Evolutionary conservation across 2,329 filamentous ascomycete genomes (phyloP).

Genomic region (Macrophomina tecta): DNA sequence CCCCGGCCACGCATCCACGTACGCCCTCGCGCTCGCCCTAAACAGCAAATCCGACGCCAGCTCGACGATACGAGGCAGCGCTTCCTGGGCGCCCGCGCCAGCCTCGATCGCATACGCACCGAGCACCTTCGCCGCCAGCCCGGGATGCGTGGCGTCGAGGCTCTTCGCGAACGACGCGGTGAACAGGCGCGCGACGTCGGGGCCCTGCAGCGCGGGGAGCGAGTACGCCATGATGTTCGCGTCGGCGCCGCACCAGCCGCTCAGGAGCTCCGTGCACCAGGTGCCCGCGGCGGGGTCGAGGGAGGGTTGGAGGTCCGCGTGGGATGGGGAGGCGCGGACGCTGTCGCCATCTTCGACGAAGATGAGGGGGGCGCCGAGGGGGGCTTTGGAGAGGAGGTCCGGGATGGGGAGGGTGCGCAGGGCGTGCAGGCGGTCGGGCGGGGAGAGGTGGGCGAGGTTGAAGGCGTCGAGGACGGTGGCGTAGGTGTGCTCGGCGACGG

Average conservation of each 20-base stretch:
- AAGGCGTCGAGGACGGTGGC: constrained; percentile 47
- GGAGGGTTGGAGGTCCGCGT: constrained; percentile 27
- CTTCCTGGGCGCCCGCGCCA: constrained; percentile 48
- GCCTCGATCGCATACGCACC: constrained; percentile 49
- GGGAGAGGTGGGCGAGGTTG: constrained; percentile 44
- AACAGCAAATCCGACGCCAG: constrained; percentile 56
- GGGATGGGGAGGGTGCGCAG: constrained; percentile 49
- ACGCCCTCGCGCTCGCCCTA: constrained; percentile 50
- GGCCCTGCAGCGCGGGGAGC: neutral
- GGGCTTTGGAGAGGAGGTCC: constrained; percentile 50
- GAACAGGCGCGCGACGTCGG: constrained; percentile 43
- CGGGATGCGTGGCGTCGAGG: constrained; percentile 37
- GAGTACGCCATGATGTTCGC: neutral
- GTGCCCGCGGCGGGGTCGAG: constrained; percentile 35
- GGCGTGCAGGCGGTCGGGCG: constrained; percentile 50
- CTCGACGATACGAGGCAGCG: constrained; percentile 49
- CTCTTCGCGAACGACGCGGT: constrained; percentile 38
- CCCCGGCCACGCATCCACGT: constrained; percentile 45
- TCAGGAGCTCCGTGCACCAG: constrained; percentile 56
- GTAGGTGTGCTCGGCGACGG: constrained; percentile 51
- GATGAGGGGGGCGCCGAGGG: constrained; percentile 41
- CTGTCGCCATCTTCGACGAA: constrained; percentile 38
- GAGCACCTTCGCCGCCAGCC: constrained; percentile 38
- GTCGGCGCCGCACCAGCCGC: constrained; percentile 57
- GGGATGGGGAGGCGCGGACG: constrained; percentile 7